Base-by-base conservation (phyloP, 306 rosid genomes). In the Rosa chinensis region DNA sequence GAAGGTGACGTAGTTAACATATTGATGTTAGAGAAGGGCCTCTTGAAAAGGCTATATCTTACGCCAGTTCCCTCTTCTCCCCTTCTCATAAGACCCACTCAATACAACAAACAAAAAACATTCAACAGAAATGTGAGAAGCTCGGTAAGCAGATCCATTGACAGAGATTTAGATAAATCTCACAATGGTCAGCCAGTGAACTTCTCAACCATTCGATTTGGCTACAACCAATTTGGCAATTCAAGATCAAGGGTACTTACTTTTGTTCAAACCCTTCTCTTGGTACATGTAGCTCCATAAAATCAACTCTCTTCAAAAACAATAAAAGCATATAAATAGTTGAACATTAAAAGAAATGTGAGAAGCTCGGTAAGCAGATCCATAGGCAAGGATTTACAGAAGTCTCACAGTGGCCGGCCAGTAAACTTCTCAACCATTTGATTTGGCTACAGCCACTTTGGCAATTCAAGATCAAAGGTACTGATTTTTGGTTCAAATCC, bases 221-320 rank as follows among this genome's bases (percentile, higher is more conserved):
- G 96, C 98, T 90, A 90, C 89, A 92, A 95, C 94, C 91, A 6
- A 93, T 39, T 84, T 85, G 96, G 92, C 96, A 89, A 85, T 79
- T 91, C 98, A 94, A 89, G 98, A 88, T 80, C 25, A 83, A 85
- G 86, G 91, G 91, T 59, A 93, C 52, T 43, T 50, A 8, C 5
- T 61, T 61, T 28, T 23, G 25, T 75, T 32, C 12, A 45, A 67
- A 82, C 94, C 96, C 92, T 88, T 74, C 76, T 45, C 97, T 92
- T 85, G 94, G 97, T 90, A 90, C 94, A 92, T 94, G 85, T 68
- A 94, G 91, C 96, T 23, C 20, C 6, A 40, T 23, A 25, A 2
- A 44, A 23, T 42, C 9, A 2, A 25, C 10, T 9, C 35, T 25
- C 23, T 56, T 40, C 37, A 10, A 21, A 40, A 45, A 45, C 53